Evolutionary conservation across 148 eudicot species (phyloP), one percentile per base, ranked within the genome.

Genomic region (Drosera capensis): DNA sequence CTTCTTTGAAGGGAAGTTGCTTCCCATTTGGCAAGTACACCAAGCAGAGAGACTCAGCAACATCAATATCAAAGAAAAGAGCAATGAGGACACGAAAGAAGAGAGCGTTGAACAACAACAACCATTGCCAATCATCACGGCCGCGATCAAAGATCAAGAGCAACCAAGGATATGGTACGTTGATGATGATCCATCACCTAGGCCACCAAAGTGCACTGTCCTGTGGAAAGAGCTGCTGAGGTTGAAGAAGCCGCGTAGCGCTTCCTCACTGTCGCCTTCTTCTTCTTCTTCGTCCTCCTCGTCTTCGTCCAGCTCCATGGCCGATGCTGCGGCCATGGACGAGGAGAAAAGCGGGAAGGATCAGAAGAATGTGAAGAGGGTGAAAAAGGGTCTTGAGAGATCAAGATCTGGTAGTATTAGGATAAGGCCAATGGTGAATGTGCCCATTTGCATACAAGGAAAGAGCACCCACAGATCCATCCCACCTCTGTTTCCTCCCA

Each of bases 181-280:
- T 2, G 96, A 88, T 14, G 97, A 90, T 23, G 95, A 84, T 40
- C 97, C 97, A 3, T 90, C 97, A 14, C 97, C 97, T 1, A 68
- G 95, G 25, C 97, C 97, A 1, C 97, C 97, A 2, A 80, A 68
- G 20, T 90, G 97, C 54, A 80, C 95, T 2, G 95, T 84, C 1
- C 28, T 90, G n/a, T 90, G 97, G 97, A 90, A 90, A 44, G 97
- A 90, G 59, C 29, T 90, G 20, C 25, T 90, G 9, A 58, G 85
- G 49, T 31, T 90, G 63, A 78, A 66, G 58, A 80, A 88, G 26
- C 70, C 68, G 15, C 41, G 60, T 16, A 45, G 71, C 19, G 37
- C 74, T 0, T 49, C 75, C 1, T 68, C 88, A 2, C 64, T 73
- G 11, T 71, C 88, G 0, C 68, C 88, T 2, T 83, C 88, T 0